Evolutionary conservation across 257 asterid species (phyloP), one percentile per base, ranked within the genome.

Genomic region (Solanum dulcamara): DNA sequence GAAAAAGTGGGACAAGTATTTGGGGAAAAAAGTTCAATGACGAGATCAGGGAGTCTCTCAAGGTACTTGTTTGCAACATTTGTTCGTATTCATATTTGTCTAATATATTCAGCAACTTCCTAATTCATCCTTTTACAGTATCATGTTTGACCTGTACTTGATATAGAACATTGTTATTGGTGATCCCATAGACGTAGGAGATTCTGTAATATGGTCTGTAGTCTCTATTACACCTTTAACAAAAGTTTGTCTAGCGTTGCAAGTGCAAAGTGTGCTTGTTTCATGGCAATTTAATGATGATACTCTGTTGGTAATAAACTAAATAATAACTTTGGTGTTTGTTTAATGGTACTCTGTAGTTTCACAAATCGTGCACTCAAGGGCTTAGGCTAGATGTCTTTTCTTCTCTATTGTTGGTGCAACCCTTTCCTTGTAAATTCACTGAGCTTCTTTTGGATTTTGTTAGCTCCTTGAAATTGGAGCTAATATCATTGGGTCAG

Each of bases 1-100:
- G 98, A 86, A 96, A 95, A 91, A 98, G 99, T 0, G 98, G 98
- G 85, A 93, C 92, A 40, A 97, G 99, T 88, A 97, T 97, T 87
- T 95, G 98, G 98, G 98, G 98, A 33, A 93, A 92, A 89, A 97
- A 94, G 92, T 94, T 92, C 88, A 95, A 88, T 84, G 99, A 95
- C 68, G 98, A 97, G 93, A 94, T 97, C 84, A 71, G 98, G 89
- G 99, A 95, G 86, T 93, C 99, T 67, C 98, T 97, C 75, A 97
- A 97, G 99, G 99, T 95, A 93, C 81, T 77, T 86, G 28, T 86
- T 33, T 37, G 32, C 60, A 77, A 46, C 60, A 77, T 44, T 46
- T 50, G 70, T 51, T 80, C 28, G 79, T 83, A 46, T 87, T 12
- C 57, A 46, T 55, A 8, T 11, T 33, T 86, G 51, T n/a, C 13